phyloP scores from a whole-genome alignment of 1,139 yeast genomes.

The Kluyveromyces sp. region DNA sequence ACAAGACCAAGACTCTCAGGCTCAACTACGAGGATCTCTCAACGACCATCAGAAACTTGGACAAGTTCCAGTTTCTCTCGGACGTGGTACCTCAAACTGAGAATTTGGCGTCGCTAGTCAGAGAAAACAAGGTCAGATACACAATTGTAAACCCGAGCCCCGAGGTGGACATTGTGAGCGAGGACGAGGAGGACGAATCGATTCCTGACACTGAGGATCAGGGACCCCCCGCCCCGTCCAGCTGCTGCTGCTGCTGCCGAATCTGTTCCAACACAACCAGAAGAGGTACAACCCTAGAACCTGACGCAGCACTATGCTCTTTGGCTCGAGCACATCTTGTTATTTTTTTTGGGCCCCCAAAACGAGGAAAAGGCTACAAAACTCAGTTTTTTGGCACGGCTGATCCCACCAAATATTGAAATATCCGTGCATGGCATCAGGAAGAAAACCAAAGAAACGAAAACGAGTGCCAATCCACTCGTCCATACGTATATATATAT shows the following conservation, averaged over 20 bases:
- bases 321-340: no score
- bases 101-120: constrained; percentile 45
- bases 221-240: constrained; percentile 30
- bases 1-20: constrained; percentile 13
- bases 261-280: not conserved
- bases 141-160: constrained; percentile 7
- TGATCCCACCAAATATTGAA: no score
- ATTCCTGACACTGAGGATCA: not conserved
- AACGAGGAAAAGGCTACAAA: no score
- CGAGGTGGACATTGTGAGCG: constrained; percentile 18
- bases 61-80: constrained; percentile 56
- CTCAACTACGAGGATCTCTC: constrained; percentile 62
- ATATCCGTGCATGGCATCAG: no score
- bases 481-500: no score
- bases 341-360: no score
- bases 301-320: no score
- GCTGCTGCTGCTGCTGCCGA: constrained; percentile 5
- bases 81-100: constrained; percentile 63
- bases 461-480: no score
- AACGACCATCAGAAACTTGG: constrained; percentile 58
- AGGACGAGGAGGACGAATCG: constrained; percentile 13
- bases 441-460: no score
- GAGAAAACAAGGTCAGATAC: constrained; percentile 39
- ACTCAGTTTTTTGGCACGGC: no score
- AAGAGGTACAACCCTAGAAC: no score